phyloP scores from a whole-genome alignment of 768 basidiomycete species.

The Tulasnella sp. region DNA sequence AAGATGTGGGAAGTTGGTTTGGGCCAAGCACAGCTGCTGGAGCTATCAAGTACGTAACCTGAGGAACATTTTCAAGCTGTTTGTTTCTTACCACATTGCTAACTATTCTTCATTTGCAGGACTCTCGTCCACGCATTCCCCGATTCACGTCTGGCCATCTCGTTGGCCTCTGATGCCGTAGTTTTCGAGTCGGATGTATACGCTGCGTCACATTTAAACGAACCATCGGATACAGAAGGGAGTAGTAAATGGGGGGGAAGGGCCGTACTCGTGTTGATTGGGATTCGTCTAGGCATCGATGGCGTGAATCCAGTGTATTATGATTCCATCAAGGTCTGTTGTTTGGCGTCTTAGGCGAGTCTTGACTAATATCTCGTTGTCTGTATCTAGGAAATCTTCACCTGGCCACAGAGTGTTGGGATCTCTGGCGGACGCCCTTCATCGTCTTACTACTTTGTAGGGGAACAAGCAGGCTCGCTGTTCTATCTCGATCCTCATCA shows the following conservation, averaged over 20 bases:
- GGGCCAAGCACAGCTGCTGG: conserved; percentile 97
- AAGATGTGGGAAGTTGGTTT: conserved; percentile 95
- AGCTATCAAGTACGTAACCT: conserved; percentile 63
- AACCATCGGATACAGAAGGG: neutral
- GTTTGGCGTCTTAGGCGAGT: neutral
- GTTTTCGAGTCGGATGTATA: conserved; percentile 82
- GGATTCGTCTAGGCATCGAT: conserved; percentile 78
- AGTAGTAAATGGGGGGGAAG: conserved; percentile 57
- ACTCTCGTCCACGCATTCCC: conserved; percentile 70
- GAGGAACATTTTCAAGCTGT: no score
- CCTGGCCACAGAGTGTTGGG: conserved; percentile 90
- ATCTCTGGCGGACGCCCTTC: conserved; percentile 94
- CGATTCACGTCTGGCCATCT: conserved; percentile 68
- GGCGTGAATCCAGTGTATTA: conserved; percentile 94
- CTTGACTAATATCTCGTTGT: neutral
- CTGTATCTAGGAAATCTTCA: conserved; percentile 60
- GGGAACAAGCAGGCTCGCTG: conserved; percentile 76
- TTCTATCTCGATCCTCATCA: conserved; percentile 78
- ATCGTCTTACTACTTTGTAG: conserved; percentile 98
- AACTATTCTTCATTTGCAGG: conserved; percentile 31
- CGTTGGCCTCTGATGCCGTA: conserved; percentile 71
- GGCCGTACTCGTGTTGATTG: conserved; percentile 78
- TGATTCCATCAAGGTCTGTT: conserved; percentile 62
- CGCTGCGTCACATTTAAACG: conserved; percentile 44
- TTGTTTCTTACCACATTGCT: neutral